Base-by-base conservation (phyloP, 2,329 filamentous ascomycete genomes). In the Trichoderma sp. region DNA sequence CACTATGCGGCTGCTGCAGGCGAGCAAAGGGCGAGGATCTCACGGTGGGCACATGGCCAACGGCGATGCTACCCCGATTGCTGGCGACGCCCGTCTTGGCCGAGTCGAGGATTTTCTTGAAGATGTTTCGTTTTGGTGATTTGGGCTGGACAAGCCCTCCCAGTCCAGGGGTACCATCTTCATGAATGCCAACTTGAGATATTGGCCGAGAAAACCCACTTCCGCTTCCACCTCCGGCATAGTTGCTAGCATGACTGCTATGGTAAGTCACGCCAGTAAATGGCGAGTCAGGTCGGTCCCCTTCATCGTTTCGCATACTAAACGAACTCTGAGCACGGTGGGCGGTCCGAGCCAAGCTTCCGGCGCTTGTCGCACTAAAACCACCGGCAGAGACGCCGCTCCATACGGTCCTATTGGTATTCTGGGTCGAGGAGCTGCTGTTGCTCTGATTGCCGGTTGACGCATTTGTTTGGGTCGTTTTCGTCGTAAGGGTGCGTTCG, bases 281-380 rank as follows among this genome's bases (percentile, higher is more conserved):
- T 1, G 88, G 88, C 0, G 87, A 87, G 45, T 86, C 86, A 2
- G 88, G 86, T 22, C 88, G 83, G 50, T 85, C 85, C 25, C 77
- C 69, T 19, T 87, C 86, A 73, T 80, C 80, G 17, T 87, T 87
- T 27, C 86, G 84, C 67, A 86, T 84, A 48, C 87, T 89, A 71
- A 92, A 79, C 3, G 88, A 87, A 74, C 90, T 92, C 70, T 88
- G 87, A 17, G 90, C 84, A 70, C 89, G 76, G 72, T 84, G 79
- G 74, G 90, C 74, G n/a, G 92, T 91, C 70, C 94, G 88, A 34
- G 93, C 94, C 71, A 96, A 88, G 79, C 94, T 98, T 64, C 94
- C 95, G 17, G 95, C 95, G 79, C 95, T 98, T 17, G 95, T 98
- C 60, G 93, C 92, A 77, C 94, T 98, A 79, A 97, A 93, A 13